Conservation (phyloP, 2,329 filamentous ascomycete genomes). For the Cladosporium sp. region DNA sequence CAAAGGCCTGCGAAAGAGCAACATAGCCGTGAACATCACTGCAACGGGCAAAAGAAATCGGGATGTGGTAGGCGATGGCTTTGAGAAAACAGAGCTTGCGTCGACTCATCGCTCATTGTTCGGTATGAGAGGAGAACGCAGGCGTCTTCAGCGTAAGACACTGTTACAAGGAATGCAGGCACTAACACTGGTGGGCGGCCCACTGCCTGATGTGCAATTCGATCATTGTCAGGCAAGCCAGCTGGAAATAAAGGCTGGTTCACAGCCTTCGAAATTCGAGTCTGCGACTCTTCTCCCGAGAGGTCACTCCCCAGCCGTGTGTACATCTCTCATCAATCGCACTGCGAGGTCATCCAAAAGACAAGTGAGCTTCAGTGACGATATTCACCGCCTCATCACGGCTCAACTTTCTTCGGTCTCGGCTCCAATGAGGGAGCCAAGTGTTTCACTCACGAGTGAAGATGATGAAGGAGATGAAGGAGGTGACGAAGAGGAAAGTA, state of each 20-base stretch:
- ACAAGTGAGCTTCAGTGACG: slow-evolving; percentile 19
- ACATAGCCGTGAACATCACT: not conserved
- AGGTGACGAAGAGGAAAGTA: slow-evolving; percentile 10
- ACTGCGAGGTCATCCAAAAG: not conserved
- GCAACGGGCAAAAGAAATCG: not conserved
- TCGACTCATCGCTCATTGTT: slow-evolving; percentile 1
- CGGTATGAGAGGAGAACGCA: not conserved
- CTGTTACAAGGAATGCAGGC: not conserved
- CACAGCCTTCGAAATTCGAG: no score
- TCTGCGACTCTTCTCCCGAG: no score
- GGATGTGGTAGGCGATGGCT: slow-evolving; percentile 20
- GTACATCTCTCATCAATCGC: no score
- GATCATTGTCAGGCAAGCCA: no score
- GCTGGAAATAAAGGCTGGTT: no score
- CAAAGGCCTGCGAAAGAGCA: slow-evolving; percentile 14
- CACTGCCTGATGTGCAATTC: slow-evolving; percentile 25
- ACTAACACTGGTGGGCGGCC: slow-evolving; percentile 16
- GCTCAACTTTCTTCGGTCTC: slow-evolving; percentile 24
- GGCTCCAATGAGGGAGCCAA: slow-evolving; percentile 21
- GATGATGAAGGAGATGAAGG: slow-evolving; percentile 17
- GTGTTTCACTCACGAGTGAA: slow-evolving; percentile 17
- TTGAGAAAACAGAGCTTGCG: slow-evolving; percentile 19
- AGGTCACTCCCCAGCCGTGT: no score
- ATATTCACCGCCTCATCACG: slow-evolving; percentile 16
- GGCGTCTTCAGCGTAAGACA: not conserved